Conservation (phyloP, 768 basidiomycete genomes). For the Phylloporus sp. region DNA sequence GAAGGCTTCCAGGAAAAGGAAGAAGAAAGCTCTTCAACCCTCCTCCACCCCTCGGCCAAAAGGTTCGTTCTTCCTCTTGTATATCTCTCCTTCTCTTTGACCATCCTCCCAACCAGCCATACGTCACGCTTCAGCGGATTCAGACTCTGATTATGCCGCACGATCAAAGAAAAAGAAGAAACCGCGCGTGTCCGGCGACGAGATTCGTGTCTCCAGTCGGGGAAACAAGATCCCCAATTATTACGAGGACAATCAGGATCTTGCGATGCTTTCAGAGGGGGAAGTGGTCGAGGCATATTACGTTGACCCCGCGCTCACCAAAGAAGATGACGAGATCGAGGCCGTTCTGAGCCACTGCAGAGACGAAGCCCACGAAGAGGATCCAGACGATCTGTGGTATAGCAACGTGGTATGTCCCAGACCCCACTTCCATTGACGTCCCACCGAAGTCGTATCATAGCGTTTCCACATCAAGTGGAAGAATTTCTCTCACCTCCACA, state of each 20-base stretch:
- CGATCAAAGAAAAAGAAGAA: constrained; percentile 86
- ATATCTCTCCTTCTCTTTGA: constrained; percentile 2
- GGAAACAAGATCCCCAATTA: constrained; percentile 83
- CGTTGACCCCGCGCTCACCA: constrained; percentile 46
- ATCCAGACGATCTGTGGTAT: constrained; percentile 78
- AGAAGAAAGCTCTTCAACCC: constrained; percentile 39
- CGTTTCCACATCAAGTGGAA: constrained; percentile 99
- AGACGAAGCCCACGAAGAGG: constrained; percentile 74
- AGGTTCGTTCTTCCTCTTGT: constrained; percentile 37
- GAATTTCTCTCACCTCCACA: constrained; percentile 94
- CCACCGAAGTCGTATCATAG: constrained; percentile 37
- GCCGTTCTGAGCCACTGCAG: constrained; percentile 81
- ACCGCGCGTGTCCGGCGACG: constrained; percentile 50
- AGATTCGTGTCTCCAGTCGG: constrained; percentile 70
- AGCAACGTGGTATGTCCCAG: constrained; percentile 67
- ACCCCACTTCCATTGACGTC: neutral
- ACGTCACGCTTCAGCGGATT: constrained; percentile 65
- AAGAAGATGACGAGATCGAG: constrained; percentile 87
- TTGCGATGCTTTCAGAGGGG: constrained; percentile 62
- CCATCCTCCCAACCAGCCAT: constrained; percentile 35
- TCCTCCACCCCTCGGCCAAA: constrained; percentile 49
- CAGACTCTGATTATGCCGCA: constrained; percentile 83
- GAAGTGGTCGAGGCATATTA: constrained; percentile 52
- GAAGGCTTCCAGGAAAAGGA: constrained; percentile 67
- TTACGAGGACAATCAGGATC: constrained; percentile 69